Percentiles rank a stretch among this genome's conserved stretches.
phyloP scores from a whole-genome alignment of 169 alveolate species.

The Plasmodium relictum region DNA sequence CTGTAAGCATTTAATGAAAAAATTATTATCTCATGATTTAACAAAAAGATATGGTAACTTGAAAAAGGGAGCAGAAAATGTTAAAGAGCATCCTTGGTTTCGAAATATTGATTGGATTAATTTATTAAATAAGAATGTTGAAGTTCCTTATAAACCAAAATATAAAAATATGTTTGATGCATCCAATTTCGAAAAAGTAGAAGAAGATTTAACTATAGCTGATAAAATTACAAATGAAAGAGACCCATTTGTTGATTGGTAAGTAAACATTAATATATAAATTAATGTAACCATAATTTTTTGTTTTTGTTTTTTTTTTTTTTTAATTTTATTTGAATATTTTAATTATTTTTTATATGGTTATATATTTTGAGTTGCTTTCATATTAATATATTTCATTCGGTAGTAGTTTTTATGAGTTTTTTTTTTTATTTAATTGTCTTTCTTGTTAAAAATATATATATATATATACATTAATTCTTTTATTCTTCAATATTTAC shows the following conservation, averaged over 20 bases:
- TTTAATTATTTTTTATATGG: neutral
- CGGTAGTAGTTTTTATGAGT: neutral
- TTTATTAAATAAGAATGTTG: slow-evolving; percentile 85
- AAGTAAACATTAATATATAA: neutral
- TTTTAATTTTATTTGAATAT: neutral
- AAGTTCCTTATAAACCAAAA: slow-evolving; percentile 91
- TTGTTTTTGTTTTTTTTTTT: slow-evolving; percentile 4
- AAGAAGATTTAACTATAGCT: slow-evolving; percentile 64
- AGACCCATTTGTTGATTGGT: slow-evolving; percentile 74
- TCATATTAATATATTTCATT: neutral
- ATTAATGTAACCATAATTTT: neutral
- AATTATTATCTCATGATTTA: slow-evolving; percentile 94
- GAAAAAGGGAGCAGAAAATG: slow-evolving; percentile 95
- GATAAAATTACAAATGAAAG: slow-evolving; percentile 73
- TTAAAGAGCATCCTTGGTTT: slow-evolving; percentile 93
- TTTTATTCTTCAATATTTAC: neutral
- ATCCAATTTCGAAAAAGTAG: slow-evolving; percentile 78
- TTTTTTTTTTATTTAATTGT: slow-evolving; percentile 1
- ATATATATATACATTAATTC: neutral
- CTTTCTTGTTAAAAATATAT: neutral
- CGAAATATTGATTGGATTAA: slow-evolving; percentile 88
- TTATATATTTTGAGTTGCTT: slow-evolving; percentile 1
- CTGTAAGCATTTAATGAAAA: slow-evolving; percentile 93
- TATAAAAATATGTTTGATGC: slow-evolving; percentile 81
- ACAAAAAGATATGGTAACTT: slow-evolving; percentile 96